Evolutionary conservation across 768 basidiomycete species (phyloP), one percentile per base, ranked within the genome.

Genomic region (Obba rivulosa): DNA sequence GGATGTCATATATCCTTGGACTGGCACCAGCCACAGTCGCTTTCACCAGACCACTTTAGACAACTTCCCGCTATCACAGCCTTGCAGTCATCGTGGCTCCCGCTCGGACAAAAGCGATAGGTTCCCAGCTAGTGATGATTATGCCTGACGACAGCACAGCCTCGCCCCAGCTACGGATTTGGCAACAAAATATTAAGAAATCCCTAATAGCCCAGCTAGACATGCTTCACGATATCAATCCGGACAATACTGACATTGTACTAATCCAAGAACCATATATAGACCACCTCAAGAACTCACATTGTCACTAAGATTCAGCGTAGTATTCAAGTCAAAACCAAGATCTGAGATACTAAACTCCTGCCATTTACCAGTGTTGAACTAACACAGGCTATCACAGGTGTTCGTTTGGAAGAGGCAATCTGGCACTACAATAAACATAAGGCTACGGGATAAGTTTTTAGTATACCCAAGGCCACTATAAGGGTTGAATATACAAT

Each of bases 201-300:
- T 67, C 64, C 0, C n/a, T 20, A 2, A 46, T 16, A 0, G 54
- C 61, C 0, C 61, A 61, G 35, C 36, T 41, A 8, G 52, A 52
- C 11, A 13, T 64, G 0, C 41, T 66, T 0, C 51, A 61, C 42
- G 20, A 22, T 4, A 17, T 43, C 9, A 17, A 5, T 2, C 43
- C 49, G 0, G 4, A 37, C 1, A 21, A 63, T 4, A 65, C 51
- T 39, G 66, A 75, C 51, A 58, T 76, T 0, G 31, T 71, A 0
- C 49, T 59, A 0, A 14, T 74, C 9, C 73, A 76, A 54, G 73
- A 75, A 62, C 72, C 70, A 1, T 58, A 64, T 49, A 50, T 67
- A 2, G 62, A 66, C 50, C 38, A 31, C 31, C 38, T 57, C 1
- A 35, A 48, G 0, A 42, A 56, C 14, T 60, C 63, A 3, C 45